Evolutionary conservation across 306 rosid genomes (phyloP).

Genomic region (Casuarina equisetifolia): DNA sequence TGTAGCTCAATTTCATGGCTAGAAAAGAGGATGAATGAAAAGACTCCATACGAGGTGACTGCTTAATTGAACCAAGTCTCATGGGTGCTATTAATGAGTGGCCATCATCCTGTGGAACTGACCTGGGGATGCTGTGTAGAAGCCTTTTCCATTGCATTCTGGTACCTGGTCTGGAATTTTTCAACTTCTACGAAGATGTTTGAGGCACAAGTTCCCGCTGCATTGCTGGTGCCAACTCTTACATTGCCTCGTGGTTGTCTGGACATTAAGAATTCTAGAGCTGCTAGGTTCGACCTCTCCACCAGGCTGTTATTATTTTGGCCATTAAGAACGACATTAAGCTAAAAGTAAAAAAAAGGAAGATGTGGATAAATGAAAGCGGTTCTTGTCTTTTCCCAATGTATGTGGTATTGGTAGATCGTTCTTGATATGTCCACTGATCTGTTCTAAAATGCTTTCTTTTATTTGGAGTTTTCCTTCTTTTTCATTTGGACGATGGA

Average conservation of each 20-base stretch:
- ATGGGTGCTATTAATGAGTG: background rate
- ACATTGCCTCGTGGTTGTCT: slow-evolving; percentile 94
- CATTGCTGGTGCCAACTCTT: slow-evolving; percentile 62
- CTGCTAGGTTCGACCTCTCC: slow-evolving; percentile 83
- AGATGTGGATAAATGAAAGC: background rate
- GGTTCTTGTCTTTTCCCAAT: background rate
- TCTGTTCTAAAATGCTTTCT: too few relatives aligned
- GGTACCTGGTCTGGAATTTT: slow-evolving; percentile 70
- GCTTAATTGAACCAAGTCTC: background rate
- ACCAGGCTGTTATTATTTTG: slow-evolving; percentile 48
- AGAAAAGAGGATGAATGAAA: slow-evolving; percentile 5
- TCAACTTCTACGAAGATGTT: slow-evolving; percentile 78
- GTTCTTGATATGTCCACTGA: too few relatives aligned
- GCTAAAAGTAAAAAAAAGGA: background rate
- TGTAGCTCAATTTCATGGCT: slow-evolving; percentile 3
- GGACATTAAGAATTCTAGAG: slow-evolving; percentile 89
- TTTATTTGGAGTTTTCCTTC: too few relatives aligned
- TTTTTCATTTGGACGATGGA: too few relatives aligned
- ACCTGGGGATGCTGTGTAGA: slow-evolving; percentile 49
- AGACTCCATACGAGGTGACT: background rate
- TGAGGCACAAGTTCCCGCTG: slow-evolving; percentile 71
- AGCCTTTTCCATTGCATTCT: slow-evolving; percentile 53
- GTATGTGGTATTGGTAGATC: background rate
- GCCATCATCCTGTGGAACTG: slow-evolving; percentile 13
- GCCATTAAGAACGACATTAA: background rate